Base-by-base conservation (phyloP, 1,284 basidiomycete genomes). In the Puccinia hordei region DNA sequence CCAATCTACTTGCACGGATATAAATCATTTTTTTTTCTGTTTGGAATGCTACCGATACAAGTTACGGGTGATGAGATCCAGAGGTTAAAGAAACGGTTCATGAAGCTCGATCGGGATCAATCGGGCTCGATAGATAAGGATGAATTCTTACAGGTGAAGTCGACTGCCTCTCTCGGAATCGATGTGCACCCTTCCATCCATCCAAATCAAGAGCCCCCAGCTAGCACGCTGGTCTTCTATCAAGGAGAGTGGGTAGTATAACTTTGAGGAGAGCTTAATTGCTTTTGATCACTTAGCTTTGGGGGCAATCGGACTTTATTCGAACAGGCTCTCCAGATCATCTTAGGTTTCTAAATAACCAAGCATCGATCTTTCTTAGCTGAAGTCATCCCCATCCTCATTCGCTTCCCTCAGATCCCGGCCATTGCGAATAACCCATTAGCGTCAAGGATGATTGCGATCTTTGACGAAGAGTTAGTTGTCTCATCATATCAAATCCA, bases 21-120 rank as follows among this genome's bases (percentile, higher is more conserved):
- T 19, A n/a, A 27, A 4, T 6, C 53, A n/a, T 6, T 8, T n/a
- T n/a, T n/a, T n/a, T n/a, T n/a, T n/a, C n/a, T n/a, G n/a, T n/a
- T n/a, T n/a, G n/a, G n/a, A 38, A 57, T 57, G 53, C 72, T 15
- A 66, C n/a, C n/a, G 46, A 49, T 49, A 49, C 35, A 86, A 97
- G 94, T 98, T 90, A 96, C 93, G 53, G 92, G 91, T 61, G 89
- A 90, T 81, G 95, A 98, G 87, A 88, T 98, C 83, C 92, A 98
- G 84, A 90, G 96, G 65, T 89, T 99, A 83, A 98, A 98, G 90
- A 98, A 98, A 87, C 91, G 96, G 69, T 99, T 99, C 87, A 97
- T 99, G 94, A 99, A 99, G 88, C 91, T 99, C 83, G 97, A 99
- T 86, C 92, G 93, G 89, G 95, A 99, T 87, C 94, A 95, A 53